Percentiles rank a stretch among this genome's conserved stretches.
Conservation (phyloP, 2,329 filamentous ascomycete genomes). For the Claviceps africana region DNA sequence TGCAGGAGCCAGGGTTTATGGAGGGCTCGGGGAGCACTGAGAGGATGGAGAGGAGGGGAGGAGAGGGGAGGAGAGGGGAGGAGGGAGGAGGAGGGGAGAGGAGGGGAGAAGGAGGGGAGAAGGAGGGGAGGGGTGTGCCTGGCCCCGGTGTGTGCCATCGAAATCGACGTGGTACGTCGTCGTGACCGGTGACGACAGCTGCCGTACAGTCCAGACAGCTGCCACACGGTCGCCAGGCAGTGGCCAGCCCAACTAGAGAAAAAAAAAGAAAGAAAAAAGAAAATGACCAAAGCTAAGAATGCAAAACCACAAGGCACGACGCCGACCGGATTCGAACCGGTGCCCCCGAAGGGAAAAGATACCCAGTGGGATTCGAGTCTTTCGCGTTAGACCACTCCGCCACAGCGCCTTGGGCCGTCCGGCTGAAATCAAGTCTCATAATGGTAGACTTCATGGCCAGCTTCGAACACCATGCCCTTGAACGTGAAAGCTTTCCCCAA, state of each 20-base stretch:
- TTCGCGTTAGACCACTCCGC: conserved; percentile 21
- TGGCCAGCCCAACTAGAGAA: background rate
- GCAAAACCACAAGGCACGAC: conserved; percentile 11
- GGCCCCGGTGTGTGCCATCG: background rate
- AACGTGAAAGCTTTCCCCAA: no score
- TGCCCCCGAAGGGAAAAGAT: conserved; percentile 20
- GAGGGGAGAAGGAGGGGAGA: no score
- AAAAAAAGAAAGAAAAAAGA: background rate
- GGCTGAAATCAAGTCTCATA: background rate
- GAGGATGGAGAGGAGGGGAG: background rate
- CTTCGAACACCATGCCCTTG: no score
- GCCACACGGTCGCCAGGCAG: no score
- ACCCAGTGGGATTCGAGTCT: conserved; percentile 13
- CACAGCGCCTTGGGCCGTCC: conserved; percentile 11
- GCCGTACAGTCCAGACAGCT: background rate
- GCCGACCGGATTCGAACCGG: conserved; percentile 21
- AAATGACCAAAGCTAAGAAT: background rate
- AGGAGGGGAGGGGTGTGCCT: background rate
- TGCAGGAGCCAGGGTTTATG: background rate
- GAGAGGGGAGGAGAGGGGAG: no score
- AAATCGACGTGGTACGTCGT: background rate
- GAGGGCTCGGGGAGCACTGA: no score
- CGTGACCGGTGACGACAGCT: background rate
- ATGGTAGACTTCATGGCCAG: background rate
- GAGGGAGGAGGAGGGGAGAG: background rate